Evolutionary conservation across 768 basidiomycete genomes (phyloP), one percentile per base, ranked within the genome.

Genomic region (Pleurotus tuoliensis): DNA sequence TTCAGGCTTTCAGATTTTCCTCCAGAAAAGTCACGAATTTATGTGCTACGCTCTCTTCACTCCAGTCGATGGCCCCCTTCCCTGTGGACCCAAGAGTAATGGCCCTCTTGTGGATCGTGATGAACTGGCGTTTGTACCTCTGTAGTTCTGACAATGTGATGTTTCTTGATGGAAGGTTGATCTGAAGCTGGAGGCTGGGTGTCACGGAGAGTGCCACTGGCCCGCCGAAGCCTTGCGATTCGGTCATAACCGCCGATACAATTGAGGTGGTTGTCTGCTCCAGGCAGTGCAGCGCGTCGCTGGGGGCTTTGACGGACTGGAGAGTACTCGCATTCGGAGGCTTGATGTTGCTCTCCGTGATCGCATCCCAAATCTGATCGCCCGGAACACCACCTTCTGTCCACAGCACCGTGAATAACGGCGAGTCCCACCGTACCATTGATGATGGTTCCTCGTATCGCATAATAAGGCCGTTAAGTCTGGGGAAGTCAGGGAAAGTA

Each of bases 361-460:
- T 72, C 0, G 91, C 87, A 13, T 84, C 78, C 87, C 90, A 97
- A 20, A 99, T 88, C 13, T 82, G 80, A 6, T 84, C 77, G 12
- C 76, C 77, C 3, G 90, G 87, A 7, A 88, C 68, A 25, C 77
- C 75, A 13, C 82, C 75, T 58, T 94, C 92, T 25, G 82, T 79
- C 82, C 87, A 92, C 3, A 86, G 72, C 1, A 97, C 73, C 1
- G 91, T 93, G 68, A 97, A 91, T 41, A 98, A 79, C 0, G 97
- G 96, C 0, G 96, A 91, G 69, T 99, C 96, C 96, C 96, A 99
- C 48, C 96, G 84, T n/a, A 92, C 95, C 89, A 95, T 95, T 3
- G 94, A 95, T 0, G 92, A 94, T 0, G 97, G 97, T 64, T 98
- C 97, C 73, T 99, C 97, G 63, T 86, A 98, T 50, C 96, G 80